Evolutionary conservation across 2,329 filamentous ascomycete genomes (phyloP).

Genomic region (Diaporthe batatas): DNA sequence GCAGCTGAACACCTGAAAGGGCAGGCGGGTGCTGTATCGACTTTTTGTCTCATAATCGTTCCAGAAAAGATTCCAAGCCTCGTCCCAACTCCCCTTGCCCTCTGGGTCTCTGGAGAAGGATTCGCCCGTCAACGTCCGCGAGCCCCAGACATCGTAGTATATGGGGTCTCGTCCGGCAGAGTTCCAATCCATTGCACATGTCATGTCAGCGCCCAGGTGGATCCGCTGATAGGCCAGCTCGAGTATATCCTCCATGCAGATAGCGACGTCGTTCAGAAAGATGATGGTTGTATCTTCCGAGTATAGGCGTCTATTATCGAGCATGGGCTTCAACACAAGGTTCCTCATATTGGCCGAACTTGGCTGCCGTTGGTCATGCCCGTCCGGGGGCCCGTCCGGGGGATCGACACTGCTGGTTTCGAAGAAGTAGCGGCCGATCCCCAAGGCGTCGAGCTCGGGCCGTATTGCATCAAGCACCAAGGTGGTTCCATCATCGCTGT

Average conservation of each 20-base stretch:
- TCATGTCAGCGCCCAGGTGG: conserved; percentile 65
- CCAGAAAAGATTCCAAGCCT: conserved; percentile 66
- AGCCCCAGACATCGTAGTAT: conserved; percentile 71
- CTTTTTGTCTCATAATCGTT: conserved; percentile 55
- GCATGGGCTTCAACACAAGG: conserved; percentile 62
- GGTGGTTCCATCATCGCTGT: conserved; percentile 61
- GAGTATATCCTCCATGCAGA: conserved; percentile 68
- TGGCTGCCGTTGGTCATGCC: conserved; percentile 56
- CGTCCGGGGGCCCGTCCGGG: conserved; percentile 45
- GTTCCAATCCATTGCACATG: conserved; percentile 71
- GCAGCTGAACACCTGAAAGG: conserved; percentile 72
- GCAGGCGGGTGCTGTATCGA: conserved; percentile 54
- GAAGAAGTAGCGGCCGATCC: conserved; percentile 57
- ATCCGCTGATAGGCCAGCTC: conserved; percentile 65
- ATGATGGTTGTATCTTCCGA: conserved; percentile 58
- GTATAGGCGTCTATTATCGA: conserved; percentile 47
- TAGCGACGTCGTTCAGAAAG: conserved; percentile 68
- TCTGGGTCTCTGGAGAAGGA: conserved; percentile 66
- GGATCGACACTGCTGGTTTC: conserved; percentile 59
- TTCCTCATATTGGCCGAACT: conserved; percentile 66
- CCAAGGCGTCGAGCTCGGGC: conserved; percentile 54
- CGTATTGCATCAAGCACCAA: conserved; percentile 61
- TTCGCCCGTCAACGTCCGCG: conserved; percentile 65
- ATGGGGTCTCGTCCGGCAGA: conserved; percentile 58
- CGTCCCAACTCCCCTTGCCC: conserved; percentile 63